Percentiles rank a stretch among this genome's conserved stretches.
These are phyloP conservation scores for Xerocomus potaroensis DNA, from an alignment of 768 basidiomycete genomes.

Conservation along the genomic window DNA sequence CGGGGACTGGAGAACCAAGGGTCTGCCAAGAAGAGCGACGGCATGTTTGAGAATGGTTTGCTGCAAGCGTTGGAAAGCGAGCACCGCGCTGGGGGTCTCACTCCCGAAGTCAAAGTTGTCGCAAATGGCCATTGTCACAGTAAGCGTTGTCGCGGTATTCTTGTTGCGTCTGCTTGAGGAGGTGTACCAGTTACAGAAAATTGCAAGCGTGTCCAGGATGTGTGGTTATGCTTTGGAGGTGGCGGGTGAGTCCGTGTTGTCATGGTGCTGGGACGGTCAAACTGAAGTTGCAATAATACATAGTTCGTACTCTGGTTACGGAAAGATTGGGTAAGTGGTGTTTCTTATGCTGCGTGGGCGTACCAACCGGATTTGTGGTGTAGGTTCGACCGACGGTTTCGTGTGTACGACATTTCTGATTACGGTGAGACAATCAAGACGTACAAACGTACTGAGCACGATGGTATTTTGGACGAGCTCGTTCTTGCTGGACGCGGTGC, in stretches of 20 bases:
- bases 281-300: too few species aligned
- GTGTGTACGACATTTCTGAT: slow-evolving; percentile 82
- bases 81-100: slow-evolving; percentile 43
- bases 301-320: slow-evolving; percentile 81
- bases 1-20: slow-evolving; percentile 57
- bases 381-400: slow-evolving; percentile 90
- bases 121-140: slow-evolving; percentile 90
- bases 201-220: slow-evolving; percentile 76
- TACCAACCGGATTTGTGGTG: too few species aligned
- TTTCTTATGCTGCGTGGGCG: too few species aligned
- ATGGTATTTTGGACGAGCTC: slow-evolving; percentile 62
- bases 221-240: slow-evolving; percentile 92
- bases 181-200: slow-evolving; percentile 70
- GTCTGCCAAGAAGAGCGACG: slow-evolving; percentile 64
- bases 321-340: slow-evolving; percentile 67
- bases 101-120: slow-evolving; percentile 79
- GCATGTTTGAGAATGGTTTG: slow-evolving; percentile 82
- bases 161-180: slow-evolving; percentile 12
- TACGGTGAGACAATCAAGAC: slow-evolving; percentile 92
- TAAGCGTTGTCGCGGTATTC: slow-evolving; percentile 31
- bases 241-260: slow-evolving; percentile 55
- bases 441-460: slow-evolving; percentile 75
- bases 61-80: slow-evolving; percentile 69
- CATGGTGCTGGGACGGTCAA: background rate
- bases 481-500: slow-evolving; percentile 50